Evolutionary conservation across 495 filamentous ascomycete genomes (phyloP).

Genomic region (Xylaria castorea): DNA sequence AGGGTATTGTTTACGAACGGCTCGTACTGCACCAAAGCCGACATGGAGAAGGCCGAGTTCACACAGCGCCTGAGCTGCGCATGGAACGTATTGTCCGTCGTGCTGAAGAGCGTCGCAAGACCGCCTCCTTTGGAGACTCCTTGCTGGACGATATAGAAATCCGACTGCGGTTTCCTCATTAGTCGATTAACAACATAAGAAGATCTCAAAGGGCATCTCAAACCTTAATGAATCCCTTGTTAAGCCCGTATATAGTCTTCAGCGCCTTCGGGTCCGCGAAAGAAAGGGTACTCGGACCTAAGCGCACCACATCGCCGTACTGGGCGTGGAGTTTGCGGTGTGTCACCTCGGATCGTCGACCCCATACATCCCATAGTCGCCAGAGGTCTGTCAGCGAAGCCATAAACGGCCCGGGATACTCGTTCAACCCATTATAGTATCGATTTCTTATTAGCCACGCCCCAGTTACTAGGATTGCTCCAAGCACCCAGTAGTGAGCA

Average conservation of each 20-base stretch:
- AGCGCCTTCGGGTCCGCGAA: constrained; percentile 71
- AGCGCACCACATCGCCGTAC: constrained; percentile 73
- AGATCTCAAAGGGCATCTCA: constrained; percentile 19
- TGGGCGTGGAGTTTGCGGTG: constrained; percentile 71
- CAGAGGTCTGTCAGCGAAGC: constrained; percentile 73
- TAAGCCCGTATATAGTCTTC: constrained; percentile 79
- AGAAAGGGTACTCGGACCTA: constrained; percentile 71
- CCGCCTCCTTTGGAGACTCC: constrained; percentile 67
- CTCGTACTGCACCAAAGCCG: constrained; percentile 73
- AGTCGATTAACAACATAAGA: neutral
- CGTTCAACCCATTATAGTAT: constrained; percentile 65
- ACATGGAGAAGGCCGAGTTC: constrained; percentile 78
- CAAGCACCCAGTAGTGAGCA: constrained; percentile 56
- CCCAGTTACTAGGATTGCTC: constrained; percentile 40
- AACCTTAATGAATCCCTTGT: constrained; percentile 83
- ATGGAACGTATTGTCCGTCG: constrained; percentile 76
- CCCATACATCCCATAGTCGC: constrained; percentile 70
- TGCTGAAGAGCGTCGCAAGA: constrained; percentile 78
- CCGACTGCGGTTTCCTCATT: constrained; percentile 60
- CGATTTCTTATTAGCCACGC: constrained; percentile 62
- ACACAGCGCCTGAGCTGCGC: constrained; percentile 71
- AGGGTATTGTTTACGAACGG: constrained; percentile 74
- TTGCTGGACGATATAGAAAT: constrained; percentile 74
- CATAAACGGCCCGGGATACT: constrained; percentile 70
- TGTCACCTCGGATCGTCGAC: constrained; percentile 66